Percentiles rank a stretch among this genome's conserved stretches.
phyloP scores from a whole-genome alignment of 2,329 filamentous ascomycete species.

The Penicillium expansum region DNA sequence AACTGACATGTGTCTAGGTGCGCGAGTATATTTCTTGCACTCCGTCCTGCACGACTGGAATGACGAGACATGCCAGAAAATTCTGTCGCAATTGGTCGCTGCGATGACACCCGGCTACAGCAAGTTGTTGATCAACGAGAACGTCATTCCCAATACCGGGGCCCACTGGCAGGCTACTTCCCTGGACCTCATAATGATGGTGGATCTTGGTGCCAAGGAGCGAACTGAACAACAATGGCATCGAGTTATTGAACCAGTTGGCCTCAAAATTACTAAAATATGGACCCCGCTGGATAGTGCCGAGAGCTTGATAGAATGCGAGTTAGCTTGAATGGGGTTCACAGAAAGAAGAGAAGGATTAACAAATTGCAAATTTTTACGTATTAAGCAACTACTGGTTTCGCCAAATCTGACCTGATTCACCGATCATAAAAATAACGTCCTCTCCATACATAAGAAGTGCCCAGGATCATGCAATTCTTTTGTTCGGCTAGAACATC shows the following conservation, averaged over 20 bases:
- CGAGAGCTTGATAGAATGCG: background rate
- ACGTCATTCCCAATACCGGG: constrained; percentile 39
- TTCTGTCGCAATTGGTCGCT: constrained; percentile 26
- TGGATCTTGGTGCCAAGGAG: constrained; percentile 34
- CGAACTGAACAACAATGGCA: constrained; percentile 38
- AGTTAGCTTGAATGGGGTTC: background rate
- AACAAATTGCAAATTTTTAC: background rate
- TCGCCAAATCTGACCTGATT: too few relatives aligned
- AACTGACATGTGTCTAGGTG: background rate
- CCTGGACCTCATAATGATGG: constrained; percentile 43
- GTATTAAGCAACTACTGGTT: background rate
- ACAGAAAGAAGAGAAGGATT: background rate
- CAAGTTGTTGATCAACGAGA: constrained; percentile 45
- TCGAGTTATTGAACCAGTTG: constrained; percentile 12
- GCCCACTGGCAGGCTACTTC: constrained; percentile 32
- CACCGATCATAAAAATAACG: too few relatives aligned
- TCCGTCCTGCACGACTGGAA: constrained; percentile 28
- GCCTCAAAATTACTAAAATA: constrained; percentile 10
- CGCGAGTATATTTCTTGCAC: constrained; percentile 25
- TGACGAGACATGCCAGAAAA: constrained; percentile 20
- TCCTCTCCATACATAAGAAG: too few relatives aligned
- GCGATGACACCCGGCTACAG: constrained; percentile 38
- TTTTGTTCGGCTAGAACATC: too few relatives aligned
- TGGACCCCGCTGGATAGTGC: background rate
- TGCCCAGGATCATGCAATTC: too few relatives aligned